A percentile compares a stretch with the other conserved stretches of the same genome.
Evolutionary conservation across 1,139 yeast species (phyloP).

Genomic region (Nakaseomyces delphensis): DNA sequence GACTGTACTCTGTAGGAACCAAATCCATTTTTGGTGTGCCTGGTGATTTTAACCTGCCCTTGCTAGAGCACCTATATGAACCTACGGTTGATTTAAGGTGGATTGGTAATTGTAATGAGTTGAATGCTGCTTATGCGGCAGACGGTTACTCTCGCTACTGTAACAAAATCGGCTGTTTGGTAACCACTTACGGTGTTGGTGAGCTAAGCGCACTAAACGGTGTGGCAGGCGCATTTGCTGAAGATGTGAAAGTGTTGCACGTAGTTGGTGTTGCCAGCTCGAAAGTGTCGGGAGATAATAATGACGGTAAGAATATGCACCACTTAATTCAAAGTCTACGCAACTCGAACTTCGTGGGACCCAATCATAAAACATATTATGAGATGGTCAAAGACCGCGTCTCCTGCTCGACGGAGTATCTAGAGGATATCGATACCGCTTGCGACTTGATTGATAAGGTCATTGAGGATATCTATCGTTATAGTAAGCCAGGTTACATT

Average conservation of each 20-base stretch:
- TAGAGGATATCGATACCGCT: conserved; percentile 42
- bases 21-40: conserved; percentile 39
- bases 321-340: conserved; percentile 57
- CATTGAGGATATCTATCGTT: conserved; percentile 44
- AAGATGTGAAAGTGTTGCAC: conserved; percentile 53
- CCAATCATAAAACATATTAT: conserved; percentile 59
- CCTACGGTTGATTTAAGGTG: conserved; percentile 27
- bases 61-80: conserved; percentile 45
- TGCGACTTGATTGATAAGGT: conserved; percentile 56
- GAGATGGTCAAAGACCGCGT: conserved; percentile 50
- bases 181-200: conserved; percentile 69
- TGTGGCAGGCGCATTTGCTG: conserved; percentile 59
- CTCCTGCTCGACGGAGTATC: conserved; percentile 49
- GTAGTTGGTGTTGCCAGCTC: conserved; percentile 55
- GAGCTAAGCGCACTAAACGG: conserved; percentile 63
- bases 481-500: conserved; percentile 71
- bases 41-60: conserved; percentile 51
- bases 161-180: conserved; percentile 46
- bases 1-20: conserved; percentile 25
- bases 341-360: conserved; percentile 40
- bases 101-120: conserved; percentile 49
- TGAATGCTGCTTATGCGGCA: conserved; percentile 53
- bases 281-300: conserved; percentile 32
- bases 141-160: conserved; percentile 63
- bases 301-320: conserved; percentile 54